Base-by-base conservation (phyloP, 352 stramenopile genomes). In the Plasmopara viticola region DNA sequence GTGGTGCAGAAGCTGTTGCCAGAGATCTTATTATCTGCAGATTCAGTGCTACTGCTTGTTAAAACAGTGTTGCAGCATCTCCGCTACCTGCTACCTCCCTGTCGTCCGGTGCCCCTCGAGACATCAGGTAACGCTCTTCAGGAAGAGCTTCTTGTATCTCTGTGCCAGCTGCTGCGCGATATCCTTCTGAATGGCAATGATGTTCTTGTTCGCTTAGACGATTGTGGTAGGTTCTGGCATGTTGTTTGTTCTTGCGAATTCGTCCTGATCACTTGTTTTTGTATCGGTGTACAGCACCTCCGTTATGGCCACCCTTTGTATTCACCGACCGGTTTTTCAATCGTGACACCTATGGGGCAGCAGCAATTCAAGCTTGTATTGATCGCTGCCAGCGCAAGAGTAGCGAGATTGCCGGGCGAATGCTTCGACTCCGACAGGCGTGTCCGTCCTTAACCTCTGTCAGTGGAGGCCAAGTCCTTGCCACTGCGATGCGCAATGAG, bases 41-140 rank as follows among this genome's bases (percentile, higher is more conserved):
- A 87, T 48, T 57, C 68, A 14, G 64, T 72, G 5, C 40, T 91
- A 7, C 42, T 92, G 31, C 64, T 94, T 12, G 76, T 90, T 17
- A 94, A 91, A 60, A 88, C 74, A 9, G 46, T 89, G 9, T 42
- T 94, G 7, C 81, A 90, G 44, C 84, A 90, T 29, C 44, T 94
- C 29, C 75, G 80, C 9, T 86, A 90, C 48, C 38, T 94, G 14
- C 31, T 94, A n/a, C 78, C 78, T 37, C 77, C 81, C 9, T 67
- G 66, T 37, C 62, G 47, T 2, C 72, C 67, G 28, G 60, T 88
- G 2, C 68, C 72, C 0, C 17, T 44, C 28, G 62, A 78, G 15
- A 64, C 58, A 8, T 59, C 75, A 37, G 56, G 56, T 17, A 86
- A 63, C 18, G 52, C 61, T 4, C 51, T 89, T 6, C 68, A 88